Conservation (phyloP, 179 eudicot species). For the Amaranthus tricolor region DNA sequence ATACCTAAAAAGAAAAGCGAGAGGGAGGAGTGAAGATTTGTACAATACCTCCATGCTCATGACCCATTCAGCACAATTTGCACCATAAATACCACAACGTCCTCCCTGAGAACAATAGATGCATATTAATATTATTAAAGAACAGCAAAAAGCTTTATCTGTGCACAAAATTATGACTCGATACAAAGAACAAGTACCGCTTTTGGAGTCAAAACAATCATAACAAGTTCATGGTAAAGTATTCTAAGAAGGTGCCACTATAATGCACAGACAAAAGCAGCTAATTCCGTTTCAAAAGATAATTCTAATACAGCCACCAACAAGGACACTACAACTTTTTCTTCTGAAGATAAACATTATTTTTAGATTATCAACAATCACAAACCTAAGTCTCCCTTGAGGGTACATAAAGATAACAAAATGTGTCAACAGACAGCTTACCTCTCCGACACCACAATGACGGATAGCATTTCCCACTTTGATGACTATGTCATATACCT, state of each 20-base stretch:
- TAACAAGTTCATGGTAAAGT: not conserved
- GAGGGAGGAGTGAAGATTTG: not conserved
- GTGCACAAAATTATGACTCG: not conserved
- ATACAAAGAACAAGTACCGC: not conserved
- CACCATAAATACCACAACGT: slow-evolving; percentile 89
- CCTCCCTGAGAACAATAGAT: slow-evolving; percentile 53
- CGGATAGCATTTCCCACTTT: slow-evolving; percentile 75
- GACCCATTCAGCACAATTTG: slow-evolving; percentile 77
- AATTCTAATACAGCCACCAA: not conserved
- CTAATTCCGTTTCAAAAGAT: not conserved
- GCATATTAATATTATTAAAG: not conserved
- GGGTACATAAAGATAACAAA: not conserved
- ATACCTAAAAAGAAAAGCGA: not conserved
- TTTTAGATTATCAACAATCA: not conserved
- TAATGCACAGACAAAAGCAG: not conserved
- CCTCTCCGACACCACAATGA: slow-evolving; percentile 65
- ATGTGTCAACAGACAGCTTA: slow-evolving; percentile 30
- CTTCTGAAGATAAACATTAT: not conserved
- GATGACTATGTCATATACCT: slow-evolving; percentile 70
- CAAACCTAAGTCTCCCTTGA: not conserved
- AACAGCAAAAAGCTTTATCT: not conserved
- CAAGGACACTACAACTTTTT: slow-evolving; percentile 1
- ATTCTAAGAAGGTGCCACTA: not conserved
- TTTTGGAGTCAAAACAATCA: not conserved
- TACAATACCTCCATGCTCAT: slow-evolving; percentile 93